Percentiles rank a stretch among this genome's conserved stretches.
Evolutionary conservation across 148 eudicot genomes (phyloP).

Genomic region (Selenicereus undatus): DNA sequence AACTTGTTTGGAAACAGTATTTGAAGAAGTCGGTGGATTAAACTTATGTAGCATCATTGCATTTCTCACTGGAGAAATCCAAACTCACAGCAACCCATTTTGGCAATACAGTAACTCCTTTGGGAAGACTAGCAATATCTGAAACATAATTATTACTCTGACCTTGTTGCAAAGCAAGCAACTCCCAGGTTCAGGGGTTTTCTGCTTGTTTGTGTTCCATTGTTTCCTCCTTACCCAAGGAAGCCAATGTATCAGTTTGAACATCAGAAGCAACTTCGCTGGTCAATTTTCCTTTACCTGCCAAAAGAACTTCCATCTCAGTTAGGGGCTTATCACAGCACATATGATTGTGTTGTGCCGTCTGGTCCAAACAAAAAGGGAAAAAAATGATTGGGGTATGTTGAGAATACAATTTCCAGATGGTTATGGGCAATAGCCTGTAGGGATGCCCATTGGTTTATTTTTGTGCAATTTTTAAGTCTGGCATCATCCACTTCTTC

Average conservation of each 20-base stretch:
- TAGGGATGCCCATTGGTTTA: neutral
- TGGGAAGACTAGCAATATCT: conserved; percentile 25
- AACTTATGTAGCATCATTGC: neutral
- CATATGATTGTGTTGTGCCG: too few relatives aligned
- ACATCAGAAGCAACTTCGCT: neutral
- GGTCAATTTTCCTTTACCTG: conserved; percentile 11
- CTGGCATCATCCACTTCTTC: conserved; percentile 25
- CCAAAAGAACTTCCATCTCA: neutral
- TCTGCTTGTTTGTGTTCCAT: conserved; percentile 10
- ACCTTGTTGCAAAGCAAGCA: conserved; percentile 18
- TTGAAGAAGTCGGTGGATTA: too few relatives aligned
- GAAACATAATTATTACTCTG: conserved; percentile 40
- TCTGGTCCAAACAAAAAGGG: too few relatives aligned
- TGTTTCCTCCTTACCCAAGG: neutral
- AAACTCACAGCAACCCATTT: conserved; percentile 43
- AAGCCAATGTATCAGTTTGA: neutral
- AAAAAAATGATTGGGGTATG: too few relatives aligned
- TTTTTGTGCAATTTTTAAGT: neutral
- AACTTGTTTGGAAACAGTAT: too few relatives aligned
- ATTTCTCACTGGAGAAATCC: conserved; percentile 34
- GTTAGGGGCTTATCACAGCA: neutral
- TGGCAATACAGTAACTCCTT: conserved; percentile 39
- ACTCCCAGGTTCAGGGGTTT: neutral
- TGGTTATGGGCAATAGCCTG: neutral
- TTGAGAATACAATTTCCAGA: neutral